These are phyloP conservation scores for Komagataella ulmi DNA, from an alignment of 805 yeast species.

Conservation along the genomic window DNA sequence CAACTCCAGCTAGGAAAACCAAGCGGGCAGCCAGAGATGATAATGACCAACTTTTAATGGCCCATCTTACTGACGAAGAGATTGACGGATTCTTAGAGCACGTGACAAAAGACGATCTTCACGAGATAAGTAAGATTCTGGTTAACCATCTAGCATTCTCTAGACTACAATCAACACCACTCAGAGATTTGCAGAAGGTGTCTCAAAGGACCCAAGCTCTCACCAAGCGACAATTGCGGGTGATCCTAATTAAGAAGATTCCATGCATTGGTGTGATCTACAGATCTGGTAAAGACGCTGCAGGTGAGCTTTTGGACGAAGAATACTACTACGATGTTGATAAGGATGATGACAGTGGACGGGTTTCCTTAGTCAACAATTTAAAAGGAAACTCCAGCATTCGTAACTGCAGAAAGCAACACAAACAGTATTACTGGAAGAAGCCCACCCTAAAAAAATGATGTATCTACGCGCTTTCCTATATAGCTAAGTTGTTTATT, in stretches of 20 bases:
- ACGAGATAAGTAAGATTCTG: constrained; percentile 30
- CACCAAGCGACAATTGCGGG: constrained; percentile 28
- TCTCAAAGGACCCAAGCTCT: constrained; percentile 38
- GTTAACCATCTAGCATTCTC: constrained; percentile 86
- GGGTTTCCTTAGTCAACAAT: constrained; percentile 59
- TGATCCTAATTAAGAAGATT: constrained; percentile 27
- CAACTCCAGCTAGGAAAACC: not conserved
- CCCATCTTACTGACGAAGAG: constrained; percentile 4
- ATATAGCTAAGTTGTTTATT: not conserved
- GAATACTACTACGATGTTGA: constrained; percentile 88
- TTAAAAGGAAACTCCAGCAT: constrained; percentile 70
- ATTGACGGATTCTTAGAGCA: not conserved
- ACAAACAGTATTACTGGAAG: constrained; percentile 78
- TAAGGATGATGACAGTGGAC: constrained; percentile 56
- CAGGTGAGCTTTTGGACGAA: constrained; percentile 87
- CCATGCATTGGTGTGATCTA: constrained; percentile 75
- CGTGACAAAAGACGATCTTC: not conserved
- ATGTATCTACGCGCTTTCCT: not conserved
- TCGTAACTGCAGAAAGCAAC: constrained; percentile 85
- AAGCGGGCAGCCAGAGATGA: not conserved
- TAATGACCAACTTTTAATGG: constrained; percentile 1
- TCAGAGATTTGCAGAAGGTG: constrained; percentile 54
- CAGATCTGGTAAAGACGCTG: constrained; percentile 90
- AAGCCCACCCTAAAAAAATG: constrained; percentile 31
- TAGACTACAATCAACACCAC: constrained; percentile 75